Conservation (phyloP, 2,329 filamentous ascomycete species). For the Xylaria digitata region DNA sequence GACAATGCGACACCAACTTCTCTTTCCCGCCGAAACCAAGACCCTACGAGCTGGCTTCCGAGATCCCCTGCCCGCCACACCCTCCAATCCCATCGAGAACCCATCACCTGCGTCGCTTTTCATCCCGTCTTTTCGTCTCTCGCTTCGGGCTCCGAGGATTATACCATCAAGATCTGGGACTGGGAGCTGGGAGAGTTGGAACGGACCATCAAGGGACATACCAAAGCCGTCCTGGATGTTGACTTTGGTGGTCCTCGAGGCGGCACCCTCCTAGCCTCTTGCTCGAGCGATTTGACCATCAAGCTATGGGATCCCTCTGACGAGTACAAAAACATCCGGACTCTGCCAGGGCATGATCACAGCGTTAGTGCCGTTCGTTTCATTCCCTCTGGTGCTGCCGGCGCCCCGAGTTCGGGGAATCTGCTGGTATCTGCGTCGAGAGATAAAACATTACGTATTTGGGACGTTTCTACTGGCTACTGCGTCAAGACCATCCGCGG, state of each 20-base stretch:
- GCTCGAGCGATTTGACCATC: conserved; percentile 90
- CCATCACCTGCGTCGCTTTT: conserved; percentile 90
- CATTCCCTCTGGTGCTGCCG: conserved; percentile 83
- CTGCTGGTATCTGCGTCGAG: conserved; percentile 86
- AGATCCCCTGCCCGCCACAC: conserved; percentile 82
- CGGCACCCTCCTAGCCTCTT: conserved; percentile 82
- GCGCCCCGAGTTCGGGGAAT: conserved; percentile 82
- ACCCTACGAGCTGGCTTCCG: conserved; percentile 89
- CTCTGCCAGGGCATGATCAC: conserved; percentile 90
- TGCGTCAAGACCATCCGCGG: conserved; percentile 90
- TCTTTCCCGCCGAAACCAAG: conserved; percentile 81
- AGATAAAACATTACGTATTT: conserved; percentile 86
- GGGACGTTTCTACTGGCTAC: conserved; percentile 93
- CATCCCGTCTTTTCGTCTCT: conserved; percentile 92
- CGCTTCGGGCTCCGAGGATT: conserved; percentile 91
- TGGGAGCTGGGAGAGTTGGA: conserved; percentile 95
- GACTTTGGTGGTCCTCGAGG: conserved; percentile 90
- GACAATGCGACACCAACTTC: conserved; percentile 83
- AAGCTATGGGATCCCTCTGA: conserved; percentile 94
- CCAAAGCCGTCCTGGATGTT: conserved; percentile 85
- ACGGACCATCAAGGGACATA: conserved; percentile 90
- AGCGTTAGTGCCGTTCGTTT: conserved; percentile 90
- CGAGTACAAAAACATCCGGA: conserved; percentile 95
- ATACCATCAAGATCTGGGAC: conserved; percentile 96
- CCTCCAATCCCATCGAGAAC: conserved; percentile 82